These are phyloP conservation scores for Ophiocordyceps sinensis DNA, from an alignment of 2,329 filamentous ascomycete species.

Conservation along the genomic window DNA sequence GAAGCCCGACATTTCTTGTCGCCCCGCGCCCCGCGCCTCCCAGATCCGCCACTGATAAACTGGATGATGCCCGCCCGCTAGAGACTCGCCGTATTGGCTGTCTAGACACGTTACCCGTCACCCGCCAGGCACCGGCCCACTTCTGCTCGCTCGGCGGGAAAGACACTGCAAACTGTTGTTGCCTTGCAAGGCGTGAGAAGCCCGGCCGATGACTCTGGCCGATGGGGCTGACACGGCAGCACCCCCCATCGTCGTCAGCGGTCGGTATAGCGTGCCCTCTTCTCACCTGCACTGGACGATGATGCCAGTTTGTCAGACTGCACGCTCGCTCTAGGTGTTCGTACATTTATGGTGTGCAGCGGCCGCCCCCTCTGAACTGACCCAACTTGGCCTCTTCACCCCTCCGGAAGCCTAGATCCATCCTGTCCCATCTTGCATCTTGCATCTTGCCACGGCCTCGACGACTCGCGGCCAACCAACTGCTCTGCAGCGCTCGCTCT, in stretches of 20 bases:
- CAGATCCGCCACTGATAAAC: background rate
- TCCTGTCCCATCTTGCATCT: too few relatives aligned
- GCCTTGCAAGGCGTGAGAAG: background rate
- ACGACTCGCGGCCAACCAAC: too few relatives aligned
- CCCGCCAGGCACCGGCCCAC: background rate
- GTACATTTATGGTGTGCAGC: slow-evolving; percentile 13
- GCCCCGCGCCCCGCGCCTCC: background rate
- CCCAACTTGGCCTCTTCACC: background rate
- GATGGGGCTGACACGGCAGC: slow-evolving; percentile 1
- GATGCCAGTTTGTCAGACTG: background rate
- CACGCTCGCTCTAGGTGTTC: slow-evolving; percentile 7
- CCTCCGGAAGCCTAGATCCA: background rate
- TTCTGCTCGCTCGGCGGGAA: background rate
- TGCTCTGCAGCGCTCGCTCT: too few relatives aligned
- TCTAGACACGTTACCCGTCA: background rate
- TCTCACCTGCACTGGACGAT: slow-evolving; percentile 5
- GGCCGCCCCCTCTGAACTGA: background rate
- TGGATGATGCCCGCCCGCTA: background rate
- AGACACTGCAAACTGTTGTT: background rate
- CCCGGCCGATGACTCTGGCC: slow-evolving; percentile 1
- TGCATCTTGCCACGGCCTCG: too few relatives aligned
- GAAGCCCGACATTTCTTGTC: background rate
- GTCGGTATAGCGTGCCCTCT: slow-evolving; percentile 1
- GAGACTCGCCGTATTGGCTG: background rate
- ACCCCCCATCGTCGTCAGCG: slow-evolving; percentile 3